Evolutionary conservation across 345 rosid species (phyloP), one percentile per base, ranked within the genome.

Genomic region (Populus simonii): DNA sequence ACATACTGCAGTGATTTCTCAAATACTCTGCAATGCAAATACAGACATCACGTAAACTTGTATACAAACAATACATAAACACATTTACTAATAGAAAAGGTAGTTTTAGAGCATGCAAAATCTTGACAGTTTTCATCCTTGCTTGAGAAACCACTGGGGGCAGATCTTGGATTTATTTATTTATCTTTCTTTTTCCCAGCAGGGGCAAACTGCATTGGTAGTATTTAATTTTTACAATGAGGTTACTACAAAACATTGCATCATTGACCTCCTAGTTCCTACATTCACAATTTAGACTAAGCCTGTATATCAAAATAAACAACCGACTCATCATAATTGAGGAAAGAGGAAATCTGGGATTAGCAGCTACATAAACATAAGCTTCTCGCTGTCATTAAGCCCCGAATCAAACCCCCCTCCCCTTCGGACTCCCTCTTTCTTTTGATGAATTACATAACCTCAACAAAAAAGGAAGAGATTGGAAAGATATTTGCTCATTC

Each of bases 1-100:
- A 96, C 98, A 85, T 96, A 92, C 88, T 96, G 99, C 88, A 94
- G 87, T 2, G 98, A 96, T 83, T 96, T 96, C 89, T 94, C 99
- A 85, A 96, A 96, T 63, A 94, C 98, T 79, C 99, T 96, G 89
- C 77, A 85, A 29, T 65, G 68, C 36, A 29, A 29, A 18, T 12
- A 27, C 29, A 66, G 74, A 18, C 55, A 74, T 36, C 65, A 38
- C 17, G 49, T 71, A 27, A 74, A 70, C 68, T 20, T 22, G 63
- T 18, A 57, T 3, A 20, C 29, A 66, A 76, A 16, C 55, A 74
- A 27, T 67, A 38, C 23, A 67, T 71, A 27, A 74, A 70, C 65
- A 66, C 57, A 47, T 36, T 36, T 45, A 8, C 69, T 20, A 57
- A 74, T 72, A 43, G 38, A 51, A 65, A 3, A 41, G 15, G 9